phyloP scores from a whole-genome alignment of 148 eudicot species.

The Amaranthus hypochondriacus region DNA sequence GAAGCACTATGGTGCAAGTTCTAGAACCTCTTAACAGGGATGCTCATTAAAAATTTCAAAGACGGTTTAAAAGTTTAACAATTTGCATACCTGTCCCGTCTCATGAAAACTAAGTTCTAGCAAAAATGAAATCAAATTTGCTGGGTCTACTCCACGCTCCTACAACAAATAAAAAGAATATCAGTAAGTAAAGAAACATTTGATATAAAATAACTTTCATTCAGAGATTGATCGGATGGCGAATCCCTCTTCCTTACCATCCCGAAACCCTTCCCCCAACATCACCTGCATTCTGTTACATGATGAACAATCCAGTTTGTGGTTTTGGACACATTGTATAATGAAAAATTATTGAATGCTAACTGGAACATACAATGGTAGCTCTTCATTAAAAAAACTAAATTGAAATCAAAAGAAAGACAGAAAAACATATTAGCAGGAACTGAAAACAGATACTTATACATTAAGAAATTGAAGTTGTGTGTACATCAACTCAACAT shows the following conservation, averaged over 20 bases:
- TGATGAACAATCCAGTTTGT: background rate
- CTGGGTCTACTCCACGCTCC: constrained; percentile 86
- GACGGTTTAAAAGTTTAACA: background rate
- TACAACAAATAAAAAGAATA: constrained; percentile 30
- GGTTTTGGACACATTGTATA: background rate
- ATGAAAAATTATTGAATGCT: background rate
- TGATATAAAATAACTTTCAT: background rate
- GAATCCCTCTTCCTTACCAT: background rate
- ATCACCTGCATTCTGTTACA: background rate
- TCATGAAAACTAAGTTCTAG: constrained; percentile 98
- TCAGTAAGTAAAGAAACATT: background rate
- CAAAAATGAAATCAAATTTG: constrained; percentile 79
- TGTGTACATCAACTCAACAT: background rate
- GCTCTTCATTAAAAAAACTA: background rate
- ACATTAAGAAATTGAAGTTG: too few species aligned
- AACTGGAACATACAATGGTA: background rate
- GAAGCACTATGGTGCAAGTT: background rate
- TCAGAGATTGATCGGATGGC: background rate
- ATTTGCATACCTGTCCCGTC: constrained; percentile 72
- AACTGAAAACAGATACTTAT: background rate
- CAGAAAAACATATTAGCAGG: background rate
- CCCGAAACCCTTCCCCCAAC: background rate
- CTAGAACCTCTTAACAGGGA: background rate
- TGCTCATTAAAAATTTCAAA: background rate
- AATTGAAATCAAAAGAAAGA: background rate